Conservation (phyloP, 768 basidiomycete species). For the Suillus clintonianus region DNA sequence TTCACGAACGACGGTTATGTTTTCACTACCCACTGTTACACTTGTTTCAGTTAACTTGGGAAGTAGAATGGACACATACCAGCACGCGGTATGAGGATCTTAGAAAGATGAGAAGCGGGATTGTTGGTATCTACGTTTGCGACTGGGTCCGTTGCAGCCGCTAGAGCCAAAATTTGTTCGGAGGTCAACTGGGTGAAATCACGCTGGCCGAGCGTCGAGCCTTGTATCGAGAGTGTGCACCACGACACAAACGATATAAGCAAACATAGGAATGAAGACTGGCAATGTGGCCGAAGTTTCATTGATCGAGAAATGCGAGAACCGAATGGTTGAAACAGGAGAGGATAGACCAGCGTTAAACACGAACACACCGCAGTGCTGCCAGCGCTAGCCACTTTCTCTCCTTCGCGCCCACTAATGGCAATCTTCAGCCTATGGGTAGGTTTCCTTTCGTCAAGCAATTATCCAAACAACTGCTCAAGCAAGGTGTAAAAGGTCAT, state of each 20-base stretch:
- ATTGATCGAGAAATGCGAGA: background rate
- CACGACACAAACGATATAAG: constrained; percentile 16
- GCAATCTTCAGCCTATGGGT: constrained; percentile 85
- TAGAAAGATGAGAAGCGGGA: constrained; percentile 74
- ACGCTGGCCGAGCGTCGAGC: constrained; percentile 37
- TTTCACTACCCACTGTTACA: constrained; percentile 63
- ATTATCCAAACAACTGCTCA: background rate
- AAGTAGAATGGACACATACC: constrained; percentile 46
- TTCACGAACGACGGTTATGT: constrained; percentile 79
- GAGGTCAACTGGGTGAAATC: constrained; percentile 46
- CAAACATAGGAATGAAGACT: constrained; percentile 6
- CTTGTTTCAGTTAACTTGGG: background rate
- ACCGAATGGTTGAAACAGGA: background rate
- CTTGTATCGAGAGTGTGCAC: constrained; percentile 27
- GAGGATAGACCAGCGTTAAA: background rate
- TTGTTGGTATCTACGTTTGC: constrained; percentile 67
- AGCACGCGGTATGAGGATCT: constrained; percentile 82
- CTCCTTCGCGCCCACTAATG: constrained; percentile 43
- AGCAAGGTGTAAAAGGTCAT: constrained; percentile 64
- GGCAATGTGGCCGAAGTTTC: constrained; percentile 4
- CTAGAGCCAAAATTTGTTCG: constrained; percentile 51
- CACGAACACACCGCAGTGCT: background rate
- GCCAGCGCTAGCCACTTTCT: background rate
- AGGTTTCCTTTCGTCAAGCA: constrained; percentile 20
- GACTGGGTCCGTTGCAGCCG: constrained; percentile 60